Evolutionary conservation across 2,329 filamentous ascomycete species (phyloP), one percentile per base, ranked within the genome.

Genomic region (Arthrobotrys iridis): DNA sequence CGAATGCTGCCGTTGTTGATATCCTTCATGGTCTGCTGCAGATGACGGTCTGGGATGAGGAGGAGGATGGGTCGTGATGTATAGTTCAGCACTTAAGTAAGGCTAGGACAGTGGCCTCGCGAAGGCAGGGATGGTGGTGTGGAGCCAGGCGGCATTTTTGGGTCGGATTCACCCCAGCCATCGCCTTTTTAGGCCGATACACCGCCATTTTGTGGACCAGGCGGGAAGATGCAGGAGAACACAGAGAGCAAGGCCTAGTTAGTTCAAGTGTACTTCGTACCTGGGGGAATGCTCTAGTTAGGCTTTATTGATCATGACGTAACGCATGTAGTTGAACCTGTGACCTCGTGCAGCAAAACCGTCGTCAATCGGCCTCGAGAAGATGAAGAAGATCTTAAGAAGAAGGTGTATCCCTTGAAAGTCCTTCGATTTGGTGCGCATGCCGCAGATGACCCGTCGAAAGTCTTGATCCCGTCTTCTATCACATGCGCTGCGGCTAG

Each of bases 1-100:
- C 63, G 64, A 22, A 75, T 30, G 26, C 63, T 68, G 48, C 63
- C 63, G 40, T 55, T 57, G 40, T 67, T 62, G 63, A 75, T 57
- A 50, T 67, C 55, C 28, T 62, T 67, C 62, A 68, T 68, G 35
- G 15, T 65, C 40, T 59, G 18, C 8, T 52, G 15, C 26, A 15
- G 18, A 48, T 43, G 41, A 41, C 40, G 40, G n/a, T 70, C 24
- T 20, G 15, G 11, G 24, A 15, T 71, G 20, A 35, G 30, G 24
- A 48, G 24, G 26, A 46, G 60, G 43, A 28, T 26, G 50, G 46
- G 22, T 10, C 11, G 41, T 24, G n/a, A 63, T 22, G 10, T 33
- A 33, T 45, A 13, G 15, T 33, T 22, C 20, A 46, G 28, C 15
- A n/a, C n/a, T n/a, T 20, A 67, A 10, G 52, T 41, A 59, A 50